Percentiles rank a stretch among this genome's conserved stretches.
These are phyloP conservation scores for Phytophthora foliorum DNA, from an alignment of 352 stramenopile species.

Conservation along the genomic window DNA sequence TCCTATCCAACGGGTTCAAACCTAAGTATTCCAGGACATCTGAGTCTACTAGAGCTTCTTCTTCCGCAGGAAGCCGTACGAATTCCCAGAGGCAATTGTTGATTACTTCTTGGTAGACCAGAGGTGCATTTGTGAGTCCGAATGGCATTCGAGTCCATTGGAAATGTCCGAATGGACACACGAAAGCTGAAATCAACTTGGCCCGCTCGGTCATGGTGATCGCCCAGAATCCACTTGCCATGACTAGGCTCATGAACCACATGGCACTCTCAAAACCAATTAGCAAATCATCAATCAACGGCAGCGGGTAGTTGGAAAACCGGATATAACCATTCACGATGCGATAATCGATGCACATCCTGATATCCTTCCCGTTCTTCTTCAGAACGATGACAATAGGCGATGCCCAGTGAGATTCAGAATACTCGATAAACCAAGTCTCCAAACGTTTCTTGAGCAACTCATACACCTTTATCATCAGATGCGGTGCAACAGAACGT, in stretches of 20 bases:
- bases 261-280: too few species aligned
- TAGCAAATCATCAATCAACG: too few species aligned
- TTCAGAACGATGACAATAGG: conserved; percentile 9
- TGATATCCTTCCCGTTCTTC: too few species aligned
- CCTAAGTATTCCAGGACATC: background rate
- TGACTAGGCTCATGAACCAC: too few species aligned
- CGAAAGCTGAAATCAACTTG: conserved; percentile 29
- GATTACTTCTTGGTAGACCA: conserved; percentile 13
- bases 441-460: conserved; percentile 7
- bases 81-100: conserved; percentile 21
- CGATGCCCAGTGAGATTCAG: background rate
- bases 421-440: conserved; percentile 2
- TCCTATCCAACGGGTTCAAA: background rate
- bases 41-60: conserved; percentile 2
- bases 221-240: too few species aligned
- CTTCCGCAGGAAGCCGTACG: background rate
- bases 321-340: too few species aligned
- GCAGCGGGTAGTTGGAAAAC: too few species aligned
- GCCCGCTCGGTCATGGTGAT: too few species aligned
- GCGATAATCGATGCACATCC: too few species aligned
- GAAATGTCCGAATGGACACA: conserved; percentile 33
- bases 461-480: background rate
- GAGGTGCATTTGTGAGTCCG: too few species aligned
- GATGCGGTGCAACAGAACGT: background rate
- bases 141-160: conserved; percentile 24